These are phyloP conservation scores for Letharia lupina DNA, from an alignment of 495 filamentous ascomycete species.

Conservation along the genomic window DNA sequence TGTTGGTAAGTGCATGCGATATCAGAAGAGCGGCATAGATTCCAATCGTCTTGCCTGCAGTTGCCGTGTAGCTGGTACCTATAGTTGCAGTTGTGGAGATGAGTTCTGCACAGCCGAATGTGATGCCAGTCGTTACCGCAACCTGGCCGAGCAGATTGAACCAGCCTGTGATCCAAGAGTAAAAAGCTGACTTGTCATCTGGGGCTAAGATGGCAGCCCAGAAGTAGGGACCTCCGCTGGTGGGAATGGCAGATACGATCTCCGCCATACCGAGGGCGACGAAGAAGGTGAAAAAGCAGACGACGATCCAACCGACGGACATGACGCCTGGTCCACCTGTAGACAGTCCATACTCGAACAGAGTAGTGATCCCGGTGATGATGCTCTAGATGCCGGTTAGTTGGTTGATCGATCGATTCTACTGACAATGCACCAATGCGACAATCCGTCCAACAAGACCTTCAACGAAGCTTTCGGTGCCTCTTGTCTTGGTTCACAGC, in stretches of 20 bases:
- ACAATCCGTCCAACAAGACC: neutral
- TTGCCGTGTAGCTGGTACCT: constrained; percentile 43
- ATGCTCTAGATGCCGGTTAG: constrained; percentile 41
- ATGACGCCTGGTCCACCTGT: constrained; percentile 52
- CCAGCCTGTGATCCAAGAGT: constrained; percentile 60
- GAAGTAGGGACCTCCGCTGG: constrained; percentile 57
- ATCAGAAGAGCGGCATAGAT: constrained; percentile 55
- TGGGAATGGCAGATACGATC: constrained; percentile 58
- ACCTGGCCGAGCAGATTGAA: constrained; percentile 53
- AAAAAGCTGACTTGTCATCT: constrained; percentile 46
- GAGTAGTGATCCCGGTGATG: constrained; percentile 53
- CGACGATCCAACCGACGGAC: constrained; percentile 49
- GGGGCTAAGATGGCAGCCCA: constrained; percentile 57
- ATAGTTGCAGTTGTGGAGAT: constrained; percentile 52
- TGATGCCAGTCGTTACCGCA: constrained; percentile 60
- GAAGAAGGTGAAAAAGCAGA: constrained; percentile 50
- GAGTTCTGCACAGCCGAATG: constrained; percentile 54
- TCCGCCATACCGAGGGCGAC: constrained; percentile 56
- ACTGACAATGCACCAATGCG: neutral
- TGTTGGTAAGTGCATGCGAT: constrained; percentile 50
- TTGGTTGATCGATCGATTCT: neutral
- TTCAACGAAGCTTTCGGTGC: neutral
- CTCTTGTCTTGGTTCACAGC: neutral
- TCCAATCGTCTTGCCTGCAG: constrained; percentile 47
- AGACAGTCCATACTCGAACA: constrained; percentile 47